Conservation (phyloP, 768 basidiomycete species). For the Calocera cornea region DNA sequence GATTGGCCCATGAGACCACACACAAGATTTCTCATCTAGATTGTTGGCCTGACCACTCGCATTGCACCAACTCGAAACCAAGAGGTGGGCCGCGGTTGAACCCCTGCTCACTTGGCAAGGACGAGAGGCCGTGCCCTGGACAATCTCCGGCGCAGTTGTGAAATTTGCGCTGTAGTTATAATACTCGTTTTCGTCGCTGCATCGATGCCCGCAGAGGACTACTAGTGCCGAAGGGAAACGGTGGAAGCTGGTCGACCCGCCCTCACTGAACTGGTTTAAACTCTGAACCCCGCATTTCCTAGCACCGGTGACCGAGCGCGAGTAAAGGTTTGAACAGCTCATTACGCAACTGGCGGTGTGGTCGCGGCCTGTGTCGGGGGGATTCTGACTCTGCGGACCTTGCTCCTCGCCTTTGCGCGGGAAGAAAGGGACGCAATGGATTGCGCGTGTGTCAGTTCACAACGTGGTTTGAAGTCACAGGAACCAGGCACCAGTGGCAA, state of each 20-base stretch:
- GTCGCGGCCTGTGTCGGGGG: not conserved
- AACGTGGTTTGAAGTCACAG: slow-evolving; percentile 6
- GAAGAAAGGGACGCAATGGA: not conserved
- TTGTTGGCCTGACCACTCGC: not conserved
- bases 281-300: not conserved
- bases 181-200: too few species aligned
- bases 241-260: too few species aligned
- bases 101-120: too few species aligned
- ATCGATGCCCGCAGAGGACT: too few species aligned
- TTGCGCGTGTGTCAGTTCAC: not conserved
- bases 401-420: not conserved
- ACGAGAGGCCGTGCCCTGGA: too few species aligned
- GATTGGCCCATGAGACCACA: not conserved
- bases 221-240: too few species aligned
- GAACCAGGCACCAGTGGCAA: slow-evolving; percentile 3
- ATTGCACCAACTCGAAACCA: too few species aligned
- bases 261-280: not conserved
- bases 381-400: not conserved
- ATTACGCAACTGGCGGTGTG: not conserved
- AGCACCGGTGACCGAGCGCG: not conserved
- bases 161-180: too few species aligned
- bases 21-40: not conserved
- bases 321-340: not conserved
- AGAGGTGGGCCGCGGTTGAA: too few species aligned
- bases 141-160: too few species aligned